A percentile compares a stretch with the other conserved stretches of the same genome.
phyloP scores from a whole-genome alignment of 2,329 filamentous ascomycete species.

The Ophiostoma angusticollis region DNA sequence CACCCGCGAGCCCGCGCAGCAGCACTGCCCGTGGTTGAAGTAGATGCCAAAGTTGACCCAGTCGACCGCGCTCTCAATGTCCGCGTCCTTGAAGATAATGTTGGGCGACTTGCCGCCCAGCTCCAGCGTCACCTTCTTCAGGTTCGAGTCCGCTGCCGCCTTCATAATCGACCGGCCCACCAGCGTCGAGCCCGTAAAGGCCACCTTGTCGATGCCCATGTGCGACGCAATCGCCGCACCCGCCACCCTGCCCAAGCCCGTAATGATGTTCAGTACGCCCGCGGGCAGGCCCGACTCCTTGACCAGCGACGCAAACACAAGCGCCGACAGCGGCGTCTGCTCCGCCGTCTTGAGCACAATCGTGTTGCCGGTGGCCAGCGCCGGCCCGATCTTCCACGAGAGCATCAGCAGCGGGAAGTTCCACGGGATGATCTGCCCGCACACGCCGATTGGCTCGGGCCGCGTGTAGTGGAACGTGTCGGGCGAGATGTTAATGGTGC shows the following conservation, averaged over 20 bases:
- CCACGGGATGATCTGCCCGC: conserved; percentile 82
- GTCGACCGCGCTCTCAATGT: conserved; percentile 63
- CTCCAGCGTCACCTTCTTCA: conserved; percentile 73
- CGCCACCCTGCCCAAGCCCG: conserved; percentile 65
- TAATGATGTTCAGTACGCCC: conserved; percentile 65
- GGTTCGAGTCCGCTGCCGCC: conserved; percentile 61
- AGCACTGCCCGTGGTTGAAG: conserved; percentile 53
- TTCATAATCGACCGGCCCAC: conserved; percentile 70
- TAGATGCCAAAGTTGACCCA: conserved; percentile 65
- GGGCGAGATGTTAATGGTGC: conserved; percentile 66
- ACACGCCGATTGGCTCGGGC: conserved; percentile 68
- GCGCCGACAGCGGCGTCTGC: conserved; percentile 60
- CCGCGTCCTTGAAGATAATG: conserved; percentile 67
- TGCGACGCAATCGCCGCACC: conserved; percentile 64
- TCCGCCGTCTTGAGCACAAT: conserved; percentile 64
- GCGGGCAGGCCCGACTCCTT: conserved; percentile 69
- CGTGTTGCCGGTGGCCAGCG: conserved; percentile 59
- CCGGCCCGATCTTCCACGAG: conserved; percentile 70
- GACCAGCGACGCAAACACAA: conserved; percentile 50
- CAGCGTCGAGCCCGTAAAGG: conserved; percentile 66
- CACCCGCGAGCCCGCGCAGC: conserved; percentile 68
- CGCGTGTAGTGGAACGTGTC: conserved; percentile 77
- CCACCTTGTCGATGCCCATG: conserved; percentile 74
- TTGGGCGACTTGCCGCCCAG: conserved; percentile 71
- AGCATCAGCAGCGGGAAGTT: conserved; percentile 77